phyloP scores from a whole-genome alignment of 2,329 filamentous ascomycete species.

The Acephala macrosclerotiorum region DNA sequence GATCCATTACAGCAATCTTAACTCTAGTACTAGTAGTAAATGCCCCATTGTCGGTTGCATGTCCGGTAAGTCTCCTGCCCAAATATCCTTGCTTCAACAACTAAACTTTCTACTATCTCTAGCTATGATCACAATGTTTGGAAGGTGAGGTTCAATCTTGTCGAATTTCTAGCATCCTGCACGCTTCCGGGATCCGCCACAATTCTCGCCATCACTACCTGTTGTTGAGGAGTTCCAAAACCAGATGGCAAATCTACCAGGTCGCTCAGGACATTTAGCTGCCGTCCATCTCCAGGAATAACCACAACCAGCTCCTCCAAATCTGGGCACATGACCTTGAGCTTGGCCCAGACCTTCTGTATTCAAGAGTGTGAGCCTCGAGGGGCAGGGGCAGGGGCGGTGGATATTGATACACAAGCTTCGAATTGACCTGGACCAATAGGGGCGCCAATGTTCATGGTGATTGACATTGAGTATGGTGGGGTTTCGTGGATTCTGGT shows the following conservation, averaged over 20 bases:
- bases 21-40: no score
- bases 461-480: neutral
- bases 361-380: neutral
- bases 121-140: no score
- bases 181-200: neutral
- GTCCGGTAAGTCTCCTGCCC: no score
- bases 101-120: no score
- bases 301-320: conserved; percentile 8
- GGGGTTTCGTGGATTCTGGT: neutral
- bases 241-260: neutral
- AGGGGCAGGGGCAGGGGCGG: neutral
- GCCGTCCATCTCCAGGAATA: neutral
- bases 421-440: conserved; percentile 3
- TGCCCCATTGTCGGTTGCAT: no score
- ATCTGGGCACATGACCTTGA: conserved; percentile 11
- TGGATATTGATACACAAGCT: neutral
- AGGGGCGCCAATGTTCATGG: neutral
- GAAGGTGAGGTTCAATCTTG: no score
- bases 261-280: neutral
- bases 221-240: neutral
- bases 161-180: neutral
- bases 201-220: neutral
- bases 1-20: no score
- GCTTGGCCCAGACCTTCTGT: conserved; percentile 5
- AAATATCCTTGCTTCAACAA: no score